A percentile compares a stretch with the other conserved stretches of the same genome.
phyloP scores from a whole-genome alignment of 352 stramenopile species.

The Phytophthora rubi region DNA sequence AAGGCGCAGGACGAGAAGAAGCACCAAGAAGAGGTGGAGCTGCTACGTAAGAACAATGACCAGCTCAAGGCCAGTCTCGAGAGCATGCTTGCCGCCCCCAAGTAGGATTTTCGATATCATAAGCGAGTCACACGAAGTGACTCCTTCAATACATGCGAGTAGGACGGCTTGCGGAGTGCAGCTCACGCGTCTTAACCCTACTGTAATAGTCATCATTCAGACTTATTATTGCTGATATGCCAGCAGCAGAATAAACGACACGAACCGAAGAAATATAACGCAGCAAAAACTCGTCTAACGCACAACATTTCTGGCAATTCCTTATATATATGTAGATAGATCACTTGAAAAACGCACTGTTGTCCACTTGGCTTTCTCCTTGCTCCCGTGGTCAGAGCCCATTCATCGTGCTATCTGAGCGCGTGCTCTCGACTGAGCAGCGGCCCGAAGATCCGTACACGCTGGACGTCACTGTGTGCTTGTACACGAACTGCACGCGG shows the following conservation, averaged over 20 bases:
- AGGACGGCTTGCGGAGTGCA: too few relatives aligned
- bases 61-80: constrained; percentile 93
- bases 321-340: not conserved
- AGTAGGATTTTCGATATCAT: constrained; percentile 33
- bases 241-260: not conserved
- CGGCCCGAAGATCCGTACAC: constrained; percentile 8
- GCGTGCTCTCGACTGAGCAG: not conserved
- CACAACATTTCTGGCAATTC: not conserved
- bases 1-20: constrained; percentile 81
- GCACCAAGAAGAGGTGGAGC: constrained; percentile 88
- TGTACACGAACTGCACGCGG: constrained; percentile 27
- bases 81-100: constrained; percentile 70
- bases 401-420: not conserved
- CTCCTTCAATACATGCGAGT: too few relatives aligned
- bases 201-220: too few relatives aligned
- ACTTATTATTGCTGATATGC: too few relatives aligned
- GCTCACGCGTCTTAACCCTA: too few relatives aligned
- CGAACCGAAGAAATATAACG: not conserved
- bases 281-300: not conserved
- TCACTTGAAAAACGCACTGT: not conserved
- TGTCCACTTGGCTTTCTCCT: not conserved
- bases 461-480: constrained; percentile 8
- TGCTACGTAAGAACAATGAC: constrained; percentile 89
- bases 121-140: too few relatives aligned
- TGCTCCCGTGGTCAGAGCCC: not conserved